Conservation (phyloP, 345 rosid species). For the Eucalyptus tenuipes region DNA sequence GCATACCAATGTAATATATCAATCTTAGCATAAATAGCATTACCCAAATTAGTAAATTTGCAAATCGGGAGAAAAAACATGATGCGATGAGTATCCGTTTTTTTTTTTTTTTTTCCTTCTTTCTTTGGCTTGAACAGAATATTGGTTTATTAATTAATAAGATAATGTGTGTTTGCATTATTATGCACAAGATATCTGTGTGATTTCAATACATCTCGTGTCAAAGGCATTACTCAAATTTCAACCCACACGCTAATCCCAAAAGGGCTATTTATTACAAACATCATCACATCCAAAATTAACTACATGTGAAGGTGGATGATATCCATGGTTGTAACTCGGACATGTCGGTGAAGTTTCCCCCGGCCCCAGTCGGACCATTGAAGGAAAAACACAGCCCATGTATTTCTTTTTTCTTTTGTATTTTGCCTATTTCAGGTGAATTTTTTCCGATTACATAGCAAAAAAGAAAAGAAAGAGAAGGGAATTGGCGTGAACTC, state of each 20-base stretch:
- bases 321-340: background rate
- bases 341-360: background rate
- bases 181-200: background rate
- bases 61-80: background rate
- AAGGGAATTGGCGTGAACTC: background rate
- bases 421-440: background rate
- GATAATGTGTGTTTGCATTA: background rate
- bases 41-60: background rate
- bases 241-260: background rate
- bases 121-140: background rate
- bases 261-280: background rate
- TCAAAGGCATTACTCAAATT: background rate
- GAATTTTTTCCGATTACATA: background rate
- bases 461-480: background rate
- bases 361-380: accelerated
- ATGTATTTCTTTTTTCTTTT: background rate
- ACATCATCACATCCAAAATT: background rate
- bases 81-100: background rate
- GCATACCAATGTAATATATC: background rate
- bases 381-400: background rate
- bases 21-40: background rate
- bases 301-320: background rate
- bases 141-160: background rate
- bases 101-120: background rate
- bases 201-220: background rate